phyloP scores from a whole-genome alignment of 345 rosid species.

The Pelargonium nanum region DNA sequence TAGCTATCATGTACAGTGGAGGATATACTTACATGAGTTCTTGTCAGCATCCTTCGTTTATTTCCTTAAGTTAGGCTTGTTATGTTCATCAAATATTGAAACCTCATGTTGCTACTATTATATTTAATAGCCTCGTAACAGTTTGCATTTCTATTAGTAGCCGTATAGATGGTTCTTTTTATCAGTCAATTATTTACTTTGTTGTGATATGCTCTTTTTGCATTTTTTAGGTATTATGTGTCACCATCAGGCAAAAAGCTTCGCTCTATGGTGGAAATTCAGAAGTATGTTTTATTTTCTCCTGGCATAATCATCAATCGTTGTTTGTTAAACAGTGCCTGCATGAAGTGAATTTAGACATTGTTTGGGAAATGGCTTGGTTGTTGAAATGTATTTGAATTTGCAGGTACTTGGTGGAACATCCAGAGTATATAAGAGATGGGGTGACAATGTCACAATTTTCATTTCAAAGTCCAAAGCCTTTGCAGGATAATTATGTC shows the following conservation, averaged over 20 bases:
- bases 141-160: background rate
- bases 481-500: constrained; percentile 17
- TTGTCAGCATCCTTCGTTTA: no score
- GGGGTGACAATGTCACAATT: constrained; percentile 15
- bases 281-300: constrained; percentile 46
- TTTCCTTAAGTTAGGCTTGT: no score
- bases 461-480: constrained; percentile 23
- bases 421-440: constrained; percentile 14
- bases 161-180: no score
- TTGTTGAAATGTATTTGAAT: background rate
- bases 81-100: no score
- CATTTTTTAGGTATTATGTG: constrained; percentile 57
- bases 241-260: constrained; percentile 87
- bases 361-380: background rate
- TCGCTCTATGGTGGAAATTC: constrained; percentile 74
- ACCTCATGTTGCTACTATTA: no score
- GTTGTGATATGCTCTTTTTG: background rate
- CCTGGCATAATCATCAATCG: background rate
- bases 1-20: no score
- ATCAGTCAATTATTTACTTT: no score
- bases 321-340: background rate
- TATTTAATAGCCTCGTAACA: background rate
- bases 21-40: no score
- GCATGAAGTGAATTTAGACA: background rate
- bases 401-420: constrained; percentile 16